phyloP scores from a whole-genome alignment of 1,284 basidiomycete genomes.

The Sporisorium reilianum region DNA sequence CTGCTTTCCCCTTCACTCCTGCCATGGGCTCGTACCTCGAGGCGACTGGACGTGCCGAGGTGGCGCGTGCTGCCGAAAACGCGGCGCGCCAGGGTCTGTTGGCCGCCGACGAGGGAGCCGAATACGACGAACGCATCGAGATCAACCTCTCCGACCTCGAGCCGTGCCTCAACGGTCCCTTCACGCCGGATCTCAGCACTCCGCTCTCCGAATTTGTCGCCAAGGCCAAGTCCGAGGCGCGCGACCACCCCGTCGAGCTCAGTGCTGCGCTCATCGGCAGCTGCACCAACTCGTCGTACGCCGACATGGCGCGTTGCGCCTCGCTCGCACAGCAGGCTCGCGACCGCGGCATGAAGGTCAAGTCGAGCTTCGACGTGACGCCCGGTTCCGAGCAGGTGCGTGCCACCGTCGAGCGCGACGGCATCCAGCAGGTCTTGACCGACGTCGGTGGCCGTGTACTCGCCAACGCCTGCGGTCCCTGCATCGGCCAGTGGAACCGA shows the following conservation, averaged over 20 bases:
- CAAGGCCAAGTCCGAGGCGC: conserved; percentile 81
- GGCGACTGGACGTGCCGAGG: conserved; percentile 89
- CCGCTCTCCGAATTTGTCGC: conserved; percentile 90
- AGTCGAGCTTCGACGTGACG: conserved; percentile 95
- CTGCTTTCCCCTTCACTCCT: conserved; percentile 93
- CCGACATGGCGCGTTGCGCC: conserved; percentile 81
- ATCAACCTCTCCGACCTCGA: conserved; percentile 93
- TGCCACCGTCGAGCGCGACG: conserved; percentile 95
- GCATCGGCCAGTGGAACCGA: conserved; percentile 99
- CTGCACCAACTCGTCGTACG: conserved; percentile 82
- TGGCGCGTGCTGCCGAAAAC: conserved; percentile 86
- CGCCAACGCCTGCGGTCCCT: conserved; percentile 98
- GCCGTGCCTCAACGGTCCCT: conserved; percentile 91
- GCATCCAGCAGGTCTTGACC: conserved; percentile 82
- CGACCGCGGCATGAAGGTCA: conserved; percentile 81
- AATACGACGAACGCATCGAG: conserved; percentile 95
- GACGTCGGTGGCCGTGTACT: conserved; percentile 90
- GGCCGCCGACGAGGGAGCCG: conserved; percentile 85
- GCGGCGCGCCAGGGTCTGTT: conserved; percentile 85
- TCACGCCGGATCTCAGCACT: conserved; percentile 96
- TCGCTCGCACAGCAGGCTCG: conserved; percentile 91
- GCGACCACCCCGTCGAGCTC: conserved; percentile 84
- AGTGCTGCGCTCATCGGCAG: conserved; percentile 94
- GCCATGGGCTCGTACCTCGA: conserved; percentile 87
- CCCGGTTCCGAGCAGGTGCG: conserved; percentile 98